Evolutionary conservation across 768 basidiomycete genomes (phyloP), one percentile per base, ranked within the genome.

Genomic region (Suillus subluteus): DNA sequence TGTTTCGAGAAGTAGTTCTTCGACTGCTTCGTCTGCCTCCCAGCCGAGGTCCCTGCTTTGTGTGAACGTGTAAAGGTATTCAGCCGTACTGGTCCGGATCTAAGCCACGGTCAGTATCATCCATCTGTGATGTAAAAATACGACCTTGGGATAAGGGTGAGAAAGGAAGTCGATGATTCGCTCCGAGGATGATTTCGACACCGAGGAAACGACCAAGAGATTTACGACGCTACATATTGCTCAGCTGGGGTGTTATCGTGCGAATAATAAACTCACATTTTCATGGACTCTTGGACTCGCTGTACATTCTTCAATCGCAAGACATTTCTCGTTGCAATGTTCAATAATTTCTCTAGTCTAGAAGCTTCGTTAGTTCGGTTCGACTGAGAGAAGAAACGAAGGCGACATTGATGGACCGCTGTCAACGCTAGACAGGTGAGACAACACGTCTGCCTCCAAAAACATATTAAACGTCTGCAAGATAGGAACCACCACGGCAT

Each of bases 121-220:
- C 40, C 58, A 54, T 63, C 62, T 61, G 62, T 63, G 65, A 59
- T 64, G 68, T 46, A 63, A 68, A 55, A 56, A 70, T 52, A 76
- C 83, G 73, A 95, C 96, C 79, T 84, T 88, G 50, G 96, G 95
- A 77, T 91, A 95, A 62, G 84, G 81, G 77, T 98, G 96, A 2
- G 81, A 79, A 62, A 99, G 83, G 78, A 96, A 96, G 26, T 82
- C 75, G 3, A 73, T 72, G 5, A 98, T 73, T 56, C 75, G 77
- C 11, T 79, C 71, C 18, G 87, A 78, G 68, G 81, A 84, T 26
- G 78, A 75, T 54, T 77, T 75, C 72, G 76, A 66, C 81, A 87
- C 65, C 67, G 78, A 71, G 26, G 83, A 75, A 66, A 91, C 77
- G 13, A 83, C 77, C 59, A 95, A 78, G 66, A 94, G 79, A 69